Evolutionary conservation across 345 rosid species (phyloP).

Genomic region (Capsella bursapastoris): DNA sequence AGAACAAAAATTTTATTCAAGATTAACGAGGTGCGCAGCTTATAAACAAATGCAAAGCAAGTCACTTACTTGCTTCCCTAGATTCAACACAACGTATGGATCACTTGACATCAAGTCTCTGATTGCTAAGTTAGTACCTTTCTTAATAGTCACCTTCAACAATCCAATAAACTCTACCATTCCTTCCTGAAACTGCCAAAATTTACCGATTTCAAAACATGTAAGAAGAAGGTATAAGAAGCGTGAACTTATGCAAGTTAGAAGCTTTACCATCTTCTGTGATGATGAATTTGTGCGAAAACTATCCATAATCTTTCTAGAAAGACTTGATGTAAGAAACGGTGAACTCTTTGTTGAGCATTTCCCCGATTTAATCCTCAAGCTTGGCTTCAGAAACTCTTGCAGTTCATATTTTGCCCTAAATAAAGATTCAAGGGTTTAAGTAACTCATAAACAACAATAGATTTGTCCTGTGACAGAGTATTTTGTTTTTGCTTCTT

Average conservation of each 20-base stretch:
- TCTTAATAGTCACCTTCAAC: constrained; percentile 60
- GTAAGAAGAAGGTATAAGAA: neutral
- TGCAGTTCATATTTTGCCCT: constrained; percentile 96
- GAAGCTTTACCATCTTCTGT: constrained; percentile 47
- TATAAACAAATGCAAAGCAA: neutral
- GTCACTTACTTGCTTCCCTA: constrained; percentile 56
- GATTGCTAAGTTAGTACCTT: constrained; percentile 63
- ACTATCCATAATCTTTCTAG: constrained; percentile 68
- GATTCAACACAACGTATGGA: constrained; percentile 57
- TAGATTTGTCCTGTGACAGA: neutral
- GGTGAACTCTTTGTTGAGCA: constrained; percentile 44
- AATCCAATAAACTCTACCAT: constrained; percentile 60
- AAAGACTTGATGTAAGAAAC: constrained; percentile 62
- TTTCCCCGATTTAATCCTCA: constrained; percentile 67
- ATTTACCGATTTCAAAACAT: neutral
- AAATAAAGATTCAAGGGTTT: constrained; percentile 34
- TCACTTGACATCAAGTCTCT: constrained; percentile 63
- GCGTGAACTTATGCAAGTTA: neutral
- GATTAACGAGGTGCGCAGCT: neutral
- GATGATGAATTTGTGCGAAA: constrained; percentile 63
- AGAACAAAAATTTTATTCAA: neutral
- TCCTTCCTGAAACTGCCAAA: constrained; percentile 41
- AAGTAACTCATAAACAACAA: neutral
- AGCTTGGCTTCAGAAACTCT: constrained; percentile 91
- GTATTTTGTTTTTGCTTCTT: constrained; percentile 9